Evolutionary conservation across 2,329 filamentous ascomycete species (phyloP), one percentile per base, ranked within the genome.

Genomic region (Fusarium guadeloupense): DNA sequence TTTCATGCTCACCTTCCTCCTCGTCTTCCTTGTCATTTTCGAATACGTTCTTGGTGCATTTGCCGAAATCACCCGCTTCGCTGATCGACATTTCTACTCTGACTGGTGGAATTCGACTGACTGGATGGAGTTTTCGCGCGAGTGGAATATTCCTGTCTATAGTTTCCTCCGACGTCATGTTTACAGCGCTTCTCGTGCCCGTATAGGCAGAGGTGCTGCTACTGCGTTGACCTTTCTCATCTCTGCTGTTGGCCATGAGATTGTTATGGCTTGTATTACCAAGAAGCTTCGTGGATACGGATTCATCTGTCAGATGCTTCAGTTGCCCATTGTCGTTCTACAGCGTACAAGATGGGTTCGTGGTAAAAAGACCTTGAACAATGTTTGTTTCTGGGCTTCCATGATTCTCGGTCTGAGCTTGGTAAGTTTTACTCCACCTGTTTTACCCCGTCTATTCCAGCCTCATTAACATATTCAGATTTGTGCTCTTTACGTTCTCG

Each of bases 81-180:
- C 90, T 46, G 95, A 98, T 75, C 88, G 94, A 34, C 92, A 95
- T 76, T 98, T 98, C 79, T 99, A 97, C 80, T 82, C 82, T 44
- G 87, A 89, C 78, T 89, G 86, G 85, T 89, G 87, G 87, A 90
- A 90, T 77, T 87, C 84, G 67, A 91, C 89, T 66, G 91, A 94
- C 81, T 95, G 92, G 93, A 89, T 98, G 74, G 93, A 97, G 77
- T 99, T 98, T 77, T 93, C 89, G 10, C 87, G 93, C 64, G 91
- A 97, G 79, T 98, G 95, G 94, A 98, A 98, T 74, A 87, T 96
- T n/a, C 94, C 94, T 38, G 94, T 97, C 7, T 95, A 98, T 78
- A 90, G 93, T 72, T 99, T 97, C 79, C 89, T 98, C 69, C 89
- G 93, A 8, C 86, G 95, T 20, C 95, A 99, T 76, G 94, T 99